phyloP scores from a whole-genome alignment of 1,139 yeast genomes.

The Sugiyamaella grinbergsii region DNA sequence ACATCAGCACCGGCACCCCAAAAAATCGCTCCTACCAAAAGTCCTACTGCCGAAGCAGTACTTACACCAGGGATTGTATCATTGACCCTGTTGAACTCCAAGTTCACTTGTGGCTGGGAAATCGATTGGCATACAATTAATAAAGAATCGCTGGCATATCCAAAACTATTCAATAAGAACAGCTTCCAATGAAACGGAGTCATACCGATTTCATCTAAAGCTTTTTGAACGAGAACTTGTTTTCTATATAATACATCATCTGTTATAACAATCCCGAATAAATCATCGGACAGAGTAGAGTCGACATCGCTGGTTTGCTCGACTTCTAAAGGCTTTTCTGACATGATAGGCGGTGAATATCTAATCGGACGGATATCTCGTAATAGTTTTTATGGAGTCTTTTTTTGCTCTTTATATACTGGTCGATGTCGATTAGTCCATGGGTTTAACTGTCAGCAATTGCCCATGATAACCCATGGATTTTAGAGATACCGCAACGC shows the following conservation, averaged over 20 bases:
- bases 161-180: conserved; percentile 52
- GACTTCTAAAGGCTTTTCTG: neutral
- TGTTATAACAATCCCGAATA: conserved; percentile 25
- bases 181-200: conserved; percentile 34
- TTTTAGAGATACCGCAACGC: no score
- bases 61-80: conserved; percentile 43
- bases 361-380: no score
- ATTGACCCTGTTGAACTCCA: conserved; percentile 31
- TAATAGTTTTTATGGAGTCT: no score
- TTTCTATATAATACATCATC: conserved; percentile 29
- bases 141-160: conserved; percentile 64
- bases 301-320: neutral
- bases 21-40: conserved; percentile 57
- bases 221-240: conserved; percentile 35
- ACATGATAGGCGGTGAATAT: no score
- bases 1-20: conserved; percentile 65
- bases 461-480: no score
- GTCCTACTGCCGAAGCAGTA: conserved; percentile 51
- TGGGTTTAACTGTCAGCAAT: no score
- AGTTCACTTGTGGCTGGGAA: conserved; percentile 41
- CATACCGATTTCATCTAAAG: conserved; percentile 34
- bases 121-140: conserved; percentile 52
- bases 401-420: no score
- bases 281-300: conserved; percentile 12
- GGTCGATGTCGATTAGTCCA: no score